Evolutionary conservation across 805 yeast species (phyloP).

Genomic region (Metschnikowia proteae): DNA sequence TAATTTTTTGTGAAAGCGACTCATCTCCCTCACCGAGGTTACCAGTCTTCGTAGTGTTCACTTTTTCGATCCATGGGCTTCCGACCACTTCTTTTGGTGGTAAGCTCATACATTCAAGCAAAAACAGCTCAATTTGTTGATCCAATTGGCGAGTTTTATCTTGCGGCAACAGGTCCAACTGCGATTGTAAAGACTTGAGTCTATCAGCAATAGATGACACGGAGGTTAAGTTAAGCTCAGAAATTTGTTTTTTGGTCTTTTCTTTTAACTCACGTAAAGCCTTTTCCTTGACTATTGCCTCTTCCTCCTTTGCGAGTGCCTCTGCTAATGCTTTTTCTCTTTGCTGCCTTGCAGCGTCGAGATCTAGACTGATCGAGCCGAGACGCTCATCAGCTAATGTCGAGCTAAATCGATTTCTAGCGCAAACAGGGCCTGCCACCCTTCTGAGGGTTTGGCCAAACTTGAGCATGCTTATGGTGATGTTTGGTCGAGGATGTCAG

Average conservation of each 20-base stretch:
- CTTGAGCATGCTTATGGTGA: slow-evolving; percentile 1
- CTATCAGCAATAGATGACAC: slow-evolving; percentile 28
- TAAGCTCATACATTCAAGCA: slow-evolving; percentile 30
- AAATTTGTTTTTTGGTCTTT: slow-evolving; percentile 25
- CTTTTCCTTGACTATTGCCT: slow-evolving; percentile 32
- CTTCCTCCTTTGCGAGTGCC: slow-evolving; percentile 43
- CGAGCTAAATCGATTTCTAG: neutral
- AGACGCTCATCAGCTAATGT: slow-evolving; percentile 1
- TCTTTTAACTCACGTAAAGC: slow-evolving; percentile 31
- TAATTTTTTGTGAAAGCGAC: slow-evolving; percentile 17
- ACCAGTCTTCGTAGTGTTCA: neutral
- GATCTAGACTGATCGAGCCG: neutral
- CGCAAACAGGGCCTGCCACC: neutral
- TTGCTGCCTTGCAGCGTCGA: slow-evolving; percentile 19
- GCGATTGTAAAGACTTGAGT: slow-evolving; percentile 27
- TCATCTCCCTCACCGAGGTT: slow-evolving; percentile 8
- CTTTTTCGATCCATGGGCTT: slow-evolving; percentile 32
- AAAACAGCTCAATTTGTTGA: slow-evolving; percentile 38
- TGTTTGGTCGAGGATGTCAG: neutral
- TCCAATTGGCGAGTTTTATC: slow-evolving; percentile 38
- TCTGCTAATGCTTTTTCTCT: slow-evolving; percentile 42
- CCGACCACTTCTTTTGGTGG: slow-evolving; percentile 27
- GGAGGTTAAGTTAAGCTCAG: slow-evolving; percentile 34
- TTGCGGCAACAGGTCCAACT: slow-evolving; percentile 27
- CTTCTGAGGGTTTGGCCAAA: neutral